These are phyloP conservation scores for Omphalea diandra DNA, from an alignment of 441 rosid genomes.

Conservation along the genomic window DNA sequence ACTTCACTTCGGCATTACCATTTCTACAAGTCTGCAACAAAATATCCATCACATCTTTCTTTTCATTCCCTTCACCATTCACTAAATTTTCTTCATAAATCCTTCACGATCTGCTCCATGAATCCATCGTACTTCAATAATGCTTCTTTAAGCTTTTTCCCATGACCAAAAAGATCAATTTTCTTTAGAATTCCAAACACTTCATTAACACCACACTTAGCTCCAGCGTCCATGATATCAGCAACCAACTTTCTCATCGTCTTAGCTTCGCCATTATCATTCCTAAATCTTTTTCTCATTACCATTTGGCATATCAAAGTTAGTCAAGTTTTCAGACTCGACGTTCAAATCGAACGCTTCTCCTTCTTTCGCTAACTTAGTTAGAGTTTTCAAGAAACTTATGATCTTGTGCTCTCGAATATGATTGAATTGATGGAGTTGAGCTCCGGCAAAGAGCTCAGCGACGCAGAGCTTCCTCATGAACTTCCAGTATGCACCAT, in stretches of 20 bases:
- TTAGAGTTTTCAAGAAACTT: conserved; percentile 36
- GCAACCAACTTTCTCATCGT: conserved; percentile 42
- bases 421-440: conserved; percentile 37
- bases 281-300: conserved; percentile 13
- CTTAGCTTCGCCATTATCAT: conserved; percentile 19
- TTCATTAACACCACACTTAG: conserved; percentile 44
- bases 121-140: conserved; percentile 37
- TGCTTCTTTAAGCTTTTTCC: conserved; percentile 37
- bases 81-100: conserved; percentile 39
- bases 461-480: conserved; percentile 50
- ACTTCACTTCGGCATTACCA: conserved; percentile 39
- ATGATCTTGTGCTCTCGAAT: conserved; percentile 45
- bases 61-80: conserved; percentile 18
- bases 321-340: conserved; percentile 33
- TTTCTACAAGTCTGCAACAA: conserved; percentile 53
- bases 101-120: conserved; percentile 44
- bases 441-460: conserved; percentile 40
- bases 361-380: conserved; percentile 33
- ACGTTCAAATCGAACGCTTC: conserved; percentile 38
- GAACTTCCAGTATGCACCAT: conserved; percentile 48
- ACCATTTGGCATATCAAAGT: conserved; percentile 15
- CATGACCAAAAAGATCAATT: conserved; percentile 55
- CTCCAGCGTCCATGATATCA: conserved; percentile 36
- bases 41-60: conserved; percentile 56
- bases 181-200: conserved; percentile 48